Conservation (phyloP, 2,329 filamentous ascomycete species). For the Drechslerella coelobrocha region DNA sequence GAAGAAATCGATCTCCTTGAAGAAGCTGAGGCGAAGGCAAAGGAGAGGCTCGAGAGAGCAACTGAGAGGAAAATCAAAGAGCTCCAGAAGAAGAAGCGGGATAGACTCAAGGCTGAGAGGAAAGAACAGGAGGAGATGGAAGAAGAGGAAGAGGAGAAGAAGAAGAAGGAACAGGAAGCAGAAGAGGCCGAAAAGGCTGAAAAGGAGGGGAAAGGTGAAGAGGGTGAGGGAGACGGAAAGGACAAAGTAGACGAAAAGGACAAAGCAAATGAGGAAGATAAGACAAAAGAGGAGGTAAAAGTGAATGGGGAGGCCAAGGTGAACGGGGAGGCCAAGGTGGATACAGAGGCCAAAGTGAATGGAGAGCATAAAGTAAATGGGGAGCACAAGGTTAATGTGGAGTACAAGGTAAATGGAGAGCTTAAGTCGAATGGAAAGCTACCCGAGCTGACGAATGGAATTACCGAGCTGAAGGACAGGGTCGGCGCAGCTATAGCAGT, state of each 20-base stretch:
- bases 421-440: too few species aligned
- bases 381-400: too few species aligned
- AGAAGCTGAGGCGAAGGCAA: constrained; percentile 73
- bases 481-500: too few species aligned
- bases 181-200: constrained; percentile 66
- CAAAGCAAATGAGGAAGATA: constrained; percentile 56
- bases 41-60: constrained; percentile 62
- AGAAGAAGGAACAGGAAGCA: constrained; percentile 58
- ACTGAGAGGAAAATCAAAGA: constrained; percentile 57
- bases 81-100: constrained; percentile 57
- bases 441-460: constrained; percentile 41
- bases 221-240: constrained; percentile 60
- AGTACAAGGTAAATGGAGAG: too few species aligned
- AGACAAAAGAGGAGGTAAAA: constrained; percentile 59
- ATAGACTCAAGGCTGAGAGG: constrained; percentile 61
- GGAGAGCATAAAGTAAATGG: too few species aligned
- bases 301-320: constrained; percentile 56
- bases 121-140: constrained; percentile 60
- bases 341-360: constrained; percentile 30
- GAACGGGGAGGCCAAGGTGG: constrained; percentile 56
- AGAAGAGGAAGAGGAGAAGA: constrained; percentile 58
- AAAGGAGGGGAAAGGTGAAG: constrained; percentile 25
- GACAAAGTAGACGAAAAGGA: constrained; percentile 56
- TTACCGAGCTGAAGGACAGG: constrained; percentile 20
- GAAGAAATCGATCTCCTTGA: constrained; percentile 69